Percentiles rank a stretch among this genome's conserved stretches.
Evolutionary conservation across 192 early-diverging fungal species (phyloP).

Genomic region (Coemansia sp.): DNA sequence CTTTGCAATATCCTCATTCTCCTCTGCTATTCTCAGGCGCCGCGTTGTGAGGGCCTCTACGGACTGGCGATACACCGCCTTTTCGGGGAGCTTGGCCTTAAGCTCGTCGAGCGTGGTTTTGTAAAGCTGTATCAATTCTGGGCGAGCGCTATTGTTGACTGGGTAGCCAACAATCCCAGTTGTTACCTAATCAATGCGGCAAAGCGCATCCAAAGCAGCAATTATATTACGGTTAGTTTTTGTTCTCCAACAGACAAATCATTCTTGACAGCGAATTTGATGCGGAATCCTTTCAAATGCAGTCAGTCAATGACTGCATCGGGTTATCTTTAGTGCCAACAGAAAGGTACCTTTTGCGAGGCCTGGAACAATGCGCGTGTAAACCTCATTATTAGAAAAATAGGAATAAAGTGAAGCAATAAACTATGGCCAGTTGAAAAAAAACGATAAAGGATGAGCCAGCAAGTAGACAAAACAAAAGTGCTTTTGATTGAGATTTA

Average conservation of each 20-base stretch:
- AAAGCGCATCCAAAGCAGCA: slow-evolving; percentile 4
- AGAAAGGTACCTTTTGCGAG: slow-evolving; percentile 36
- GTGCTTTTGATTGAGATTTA: not conserved
- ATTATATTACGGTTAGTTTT: not conserved
- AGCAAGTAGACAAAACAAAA: not conserved
- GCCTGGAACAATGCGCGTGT: slow-evolving; percentile 43
- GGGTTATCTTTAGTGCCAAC: not conserved
- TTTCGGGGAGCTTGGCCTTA: slow-evolving; percentile 68
- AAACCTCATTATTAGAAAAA: slow-evolving; percentile 26
- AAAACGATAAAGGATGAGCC: not conserved
- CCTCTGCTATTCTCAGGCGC: slow-evolving; percentile 75
- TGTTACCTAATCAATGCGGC: slow-evolving; percentile 38
- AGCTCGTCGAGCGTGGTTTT: slow-evolving; percentile 72
- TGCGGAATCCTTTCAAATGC: not conserved
- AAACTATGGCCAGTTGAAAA: not conserved
- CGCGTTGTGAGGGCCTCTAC: slow-evolving; percentile 75
- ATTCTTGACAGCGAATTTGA: not conserved
- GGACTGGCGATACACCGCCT: slow-evolving; percentile 80
- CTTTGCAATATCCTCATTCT: slow-evolving; percentile 66
- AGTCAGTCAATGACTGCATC: not conserved
- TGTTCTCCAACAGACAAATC: not conserved
- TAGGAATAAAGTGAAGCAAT: not conserved
- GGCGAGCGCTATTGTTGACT: slow-evolving; percentile 85
- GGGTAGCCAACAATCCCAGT: slow-evolving; percentile 86
- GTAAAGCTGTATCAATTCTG: slow-evolving; percentile 84